phyloP scores from a whole-genome alignment of 192 early-diverging fungal species.

The Backusella sp. region DNA sequence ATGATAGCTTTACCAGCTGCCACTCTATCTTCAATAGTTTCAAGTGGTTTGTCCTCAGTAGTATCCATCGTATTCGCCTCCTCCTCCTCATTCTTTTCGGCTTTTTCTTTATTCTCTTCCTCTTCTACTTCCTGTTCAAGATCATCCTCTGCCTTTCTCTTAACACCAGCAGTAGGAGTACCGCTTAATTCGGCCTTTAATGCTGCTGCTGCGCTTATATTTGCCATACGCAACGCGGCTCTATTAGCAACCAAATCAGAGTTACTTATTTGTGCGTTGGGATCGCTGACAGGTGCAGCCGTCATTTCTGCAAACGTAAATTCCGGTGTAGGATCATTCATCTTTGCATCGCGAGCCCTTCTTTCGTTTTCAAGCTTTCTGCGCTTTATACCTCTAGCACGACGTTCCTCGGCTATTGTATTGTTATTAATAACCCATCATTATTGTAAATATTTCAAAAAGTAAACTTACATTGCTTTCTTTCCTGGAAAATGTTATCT shows the following conservation, averaged over 20 bases:
- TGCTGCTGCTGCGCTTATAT: constrained; percentile 59
- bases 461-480: constrained; percentile 52
- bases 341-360: constrained; percentile 5
- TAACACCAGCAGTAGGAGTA: constrained; percentile 29
- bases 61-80: constrained; percentile 25
- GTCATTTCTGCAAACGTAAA: constrained; percentile 36
- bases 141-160: constrained; percentile 49
- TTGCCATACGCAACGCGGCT: constrained; percentile 41
- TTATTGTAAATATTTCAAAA: not conserved
- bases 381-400: constrained; percentile 27
- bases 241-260: constrained; percentile 45
- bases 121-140: constrained; percentile 36
- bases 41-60: constrained; percentile 38
- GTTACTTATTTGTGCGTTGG: constrained; percentile 48
- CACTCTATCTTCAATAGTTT: constrained; percentile 37
- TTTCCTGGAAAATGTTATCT: constrained; percentile 69
- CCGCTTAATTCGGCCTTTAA: constrained; percentile 62
- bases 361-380: constrained; percentile 33
- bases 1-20: constrained; percentile 39
- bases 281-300: constrained; percentile 41
- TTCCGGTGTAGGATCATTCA: not conserved
- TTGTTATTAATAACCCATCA: not conserved
- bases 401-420: constrained; percentile 34
- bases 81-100: constrained; percentile 17
- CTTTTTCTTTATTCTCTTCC: constrained; percentile 17